Evolutionary conservation across 2,329 filamentous ascomycete species (phyloP).

Genomic region (Diaporthe citri): DNA sequence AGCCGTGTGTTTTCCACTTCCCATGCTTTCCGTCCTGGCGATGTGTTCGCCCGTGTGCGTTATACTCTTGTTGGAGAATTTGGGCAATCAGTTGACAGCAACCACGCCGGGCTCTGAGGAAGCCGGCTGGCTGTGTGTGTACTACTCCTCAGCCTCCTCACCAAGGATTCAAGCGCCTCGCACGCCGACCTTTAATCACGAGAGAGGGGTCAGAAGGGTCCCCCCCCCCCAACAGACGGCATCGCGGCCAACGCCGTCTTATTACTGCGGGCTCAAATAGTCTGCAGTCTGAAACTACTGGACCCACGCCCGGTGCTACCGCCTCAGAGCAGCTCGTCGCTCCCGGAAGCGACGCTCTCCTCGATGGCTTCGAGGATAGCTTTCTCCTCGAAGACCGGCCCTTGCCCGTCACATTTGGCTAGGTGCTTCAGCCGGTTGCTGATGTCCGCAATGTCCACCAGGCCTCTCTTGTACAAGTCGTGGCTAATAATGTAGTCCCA

Average conservation of each 20-base stretch:
- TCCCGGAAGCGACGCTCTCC: constrained; percentile 80
- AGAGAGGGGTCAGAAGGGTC: neutral
- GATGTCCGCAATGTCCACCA: constrained; percentile 85
- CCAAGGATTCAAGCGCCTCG: neutral
- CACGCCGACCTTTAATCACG: neutral
- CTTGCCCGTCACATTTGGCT: constrained; percentile 87
- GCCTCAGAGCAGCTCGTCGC: constrained; percentile 75
- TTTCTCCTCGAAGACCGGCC: constrained; percentile 87
- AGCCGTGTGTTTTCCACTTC: constrained; percentile 4
- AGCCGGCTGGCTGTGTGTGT: neutral
- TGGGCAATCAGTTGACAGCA: neutral
- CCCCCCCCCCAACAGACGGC: neutral
- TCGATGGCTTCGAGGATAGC: constrained; percentile 81
- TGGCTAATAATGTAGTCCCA: constrained; percentile 93
- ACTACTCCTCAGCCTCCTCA: neutral
- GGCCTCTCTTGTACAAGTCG: constrained; percentile 79
- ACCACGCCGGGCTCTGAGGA: neutral
- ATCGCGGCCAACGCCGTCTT: neutral
- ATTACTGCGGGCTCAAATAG: neutral
- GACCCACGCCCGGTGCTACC: neutral
- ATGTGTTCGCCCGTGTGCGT: constrained; percentile 18
- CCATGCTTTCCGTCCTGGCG: constrained; percentile 28
- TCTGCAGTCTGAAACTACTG: neutral
- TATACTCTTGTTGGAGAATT: neutral
- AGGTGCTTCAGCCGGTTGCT: constrained; percentile 81